These are phyloP conservation scores for Penicillium argentinense DNA, from an alignment of 495 filamentous ascomycete species.

Conservation along the genomic window DNA sequence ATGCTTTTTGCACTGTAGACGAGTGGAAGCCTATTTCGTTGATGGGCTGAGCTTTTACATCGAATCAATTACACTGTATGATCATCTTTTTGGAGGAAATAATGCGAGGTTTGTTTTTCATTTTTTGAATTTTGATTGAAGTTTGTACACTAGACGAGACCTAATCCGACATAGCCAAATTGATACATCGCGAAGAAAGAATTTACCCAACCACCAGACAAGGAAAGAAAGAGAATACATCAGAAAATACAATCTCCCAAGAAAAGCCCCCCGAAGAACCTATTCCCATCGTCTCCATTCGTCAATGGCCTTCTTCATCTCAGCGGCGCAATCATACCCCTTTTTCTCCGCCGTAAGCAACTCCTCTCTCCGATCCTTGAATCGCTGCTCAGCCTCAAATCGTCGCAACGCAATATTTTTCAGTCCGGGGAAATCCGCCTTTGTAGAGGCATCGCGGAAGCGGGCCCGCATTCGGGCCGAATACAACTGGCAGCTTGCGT, in stretches of 20 bases:
- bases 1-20: conserved; percentile 20
- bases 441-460: conserved; percentile 58
- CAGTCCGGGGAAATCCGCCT: conserved; percentile 56
- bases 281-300: conserved; percentile 60
- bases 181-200: conserved; percentile 1
- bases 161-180: too few species aligned
- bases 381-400: conserved; percentile 46
- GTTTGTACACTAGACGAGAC: too few species aligned
- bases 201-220: neutral
- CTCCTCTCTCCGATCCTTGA: conserved; percentile 45
- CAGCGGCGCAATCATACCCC: conserved; percentile 47
- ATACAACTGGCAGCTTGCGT: conserved; percentile 70
- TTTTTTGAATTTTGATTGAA: too few species aligned
- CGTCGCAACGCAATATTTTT: conserved; percentile 35
- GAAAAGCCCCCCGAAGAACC: too few species aligned
- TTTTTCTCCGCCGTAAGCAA: conserved; percentile 40
- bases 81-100: too few species aligned
- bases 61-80: too few species aligned
- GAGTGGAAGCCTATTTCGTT: conserved; percentile 13
- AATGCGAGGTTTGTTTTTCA: too few species aligned
- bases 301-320: conserved; percentile 46
- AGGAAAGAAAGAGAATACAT: neutral
- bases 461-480: conserved; percentile 70
- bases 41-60: too few species aligned
- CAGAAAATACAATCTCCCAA: neutral